Conservation (phyloP, 345 rosid genomes). For the Capsella bursapastoris region DNA sequence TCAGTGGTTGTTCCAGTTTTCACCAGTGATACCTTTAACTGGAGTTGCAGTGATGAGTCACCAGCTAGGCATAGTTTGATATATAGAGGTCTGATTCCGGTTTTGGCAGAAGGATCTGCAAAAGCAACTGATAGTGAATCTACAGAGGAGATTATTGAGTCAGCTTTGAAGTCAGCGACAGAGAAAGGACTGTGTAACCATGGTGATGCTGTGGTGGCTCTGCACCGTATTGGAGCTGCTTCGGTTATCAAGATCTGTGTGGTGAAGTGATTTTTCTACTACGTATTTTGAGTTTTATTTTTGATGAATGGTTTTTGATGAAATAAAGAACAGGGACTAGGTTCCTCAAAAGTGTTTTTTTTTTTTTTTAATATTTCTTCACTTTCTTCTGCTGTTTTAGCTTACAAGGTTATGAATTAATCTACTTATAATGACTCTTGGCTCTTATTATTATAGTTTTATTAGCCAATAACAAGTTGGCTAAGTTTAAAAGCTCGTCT, state of each 20-base stretch:
- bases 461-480: background rate
- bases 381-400: background rate
- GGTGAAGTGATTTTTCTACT: slow-evolving; percentile 16
- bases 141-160: slow-evolving; percentile 29
- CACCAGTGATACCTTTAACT: slow-evolving; percentile 55
- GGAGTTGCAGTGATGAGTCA: slow-evolving; percentile 62
- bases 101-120: slow-evolving; percentile 30
- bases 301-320: slow-evolving; percentile 2
- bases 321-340: slow-evolving; percentile 22
- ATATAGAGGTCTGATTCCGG: slow-evolving; percentile 31
- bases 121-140: slow-evolving; percentile 34
- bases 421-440: background rate
- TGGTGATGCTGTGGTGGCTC: slow-evolving; percentile 36
- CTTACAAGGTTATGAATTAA: background rate
- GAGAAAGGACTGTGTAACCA: slow-evolving; percentile 34
- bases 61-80: slow-evolving; percentile 36
- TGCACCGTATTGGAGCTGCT: slow-evolving; percentile 37
- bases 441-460: background rate
- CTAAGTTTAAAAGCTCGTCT: background rate
- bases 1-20: slow-evolving; percentile 58
- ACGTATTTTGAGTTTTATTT: slow-evolving; percentile 3
- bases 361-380: background rate
- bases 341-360: background rate
- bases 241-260: slow-evolving; percentile 38
- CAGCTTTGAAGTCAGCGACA: slow-evolving; percentile 17